Base-by-base conservation (phyloP, 768 basidiomycete species). In the Rhizopogon vinicolor region DNA sequence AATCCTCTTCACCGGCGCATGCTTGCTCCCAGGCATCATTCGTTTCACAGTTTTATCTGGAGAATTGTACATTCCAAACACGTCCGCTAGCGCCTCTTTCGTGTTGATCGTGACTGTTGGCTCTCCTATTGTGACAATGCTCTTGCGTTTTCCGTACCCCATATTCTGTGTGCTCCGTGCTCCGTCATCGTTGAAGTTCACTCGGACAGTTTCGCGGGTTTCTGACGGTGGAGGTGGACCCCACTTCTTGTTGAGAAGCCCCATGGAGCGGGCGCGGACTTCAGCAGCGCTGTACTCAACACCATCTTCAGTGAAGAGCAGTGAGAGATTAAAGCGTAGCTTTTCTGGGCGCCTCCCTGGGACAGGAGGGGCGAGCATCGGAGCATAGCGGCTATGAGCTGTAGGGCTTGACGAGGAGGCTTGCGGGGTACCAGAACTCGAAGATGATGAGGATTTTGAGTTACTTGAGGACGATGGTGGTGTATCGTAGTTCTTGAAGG, bases 71-170 rank as follows among this genome's bases (percentile, higher is more conserved):
- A 98, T 93, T 51, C 87, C 89, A 72, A 95, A 93, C 41, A 98
- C 93, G 65, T 98, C 93, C 12, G 84, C 89, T 35, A 97, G 78
- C 3, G 97, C 97, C 59, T 93, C 91, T 68, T 93, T 95, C 29
- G 97, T 99, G 68, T 97, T 97, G 62, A 98, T 93, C 1, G 97
- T 99, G 6, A 98, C 87, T 0, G 91, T 93, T 4, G 91, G 89
- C 67, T 93, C 91, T 14, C 74, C 76, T 14, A 70, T 78, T 29
- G 69, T 72, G 55, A 74, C 66, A 33, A 79, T 60, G 57, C 77
- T 79, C 71, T 75, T 81, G 52, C 82, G 73, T 28, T 73, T 74
- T 51, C 65, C 62, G 9, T 66, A 69, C 52, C 73, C 72, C 62
- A 69, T 68, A 35, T 72, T 74, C 39, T 74, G 77, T 25, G 69